Base-by-base conservation (phyloP, 257 asterid species). In the Misopates orontium region DNA sequence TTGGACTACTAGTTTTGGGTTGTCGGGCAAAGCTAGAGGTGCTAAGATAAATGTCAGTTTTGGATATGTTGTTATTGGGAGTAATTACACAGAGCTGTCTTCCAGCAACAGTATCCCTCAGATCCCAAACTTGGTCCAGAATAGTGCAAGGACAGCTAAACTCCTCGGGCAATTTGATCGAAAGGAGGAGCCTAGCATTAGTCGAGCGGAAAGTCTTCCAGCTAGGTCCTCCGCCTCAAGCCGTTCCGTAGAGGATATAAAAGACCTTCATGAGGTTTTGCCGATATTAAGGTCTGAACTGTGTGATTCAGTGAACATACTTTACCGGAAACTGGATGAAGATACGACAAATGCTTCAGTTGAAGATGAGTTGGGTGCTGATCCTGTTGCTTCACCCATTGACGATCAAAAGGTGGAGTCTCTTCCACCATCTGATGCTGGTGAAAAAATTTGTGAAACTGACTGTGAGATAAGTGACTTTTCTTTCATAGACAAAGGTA, bases 1-100 rank as follows among this genome's bases (percentile, higher is more conserved):
- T 71, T 94, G 99, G 99, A 82, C 95, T 19, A 94, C 99, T 69
- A 94, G 97, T 83, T 94, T 82, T 78, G 77, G 79, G 71, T 77
- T 94, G 72, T 83, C 96, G 3, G 97, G 97, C 41, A 85, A 81
- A 78, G 99, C 95, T 41, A 80, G 75, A 74, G 95, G 95, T 36
- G 99, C 92, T 20, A 82, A 73, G 17, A 60, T 94, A 76, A 84
- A 88, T 68, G 95, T 90, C 65, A 94, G 96, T 78, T 88, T 88
- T 71, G 90, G 88, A 23, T 94, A 84, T 65, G 80, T 54, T 62
- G 83, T 84, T 19, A 66, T 79, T 62, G 95, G 79, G 66, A 78
- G 82, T 69, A 69, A 69, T 71, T 71, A 66, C 53, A 48, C 56
- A 60, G 79, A 70, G 58, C 19, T 57, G 28, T 70, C 62, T 48